Evolutionary conservation across 2,329 filamentous ascomycete species (phyloP).

Genomic region (Bipolaris victoriae): DNA sequence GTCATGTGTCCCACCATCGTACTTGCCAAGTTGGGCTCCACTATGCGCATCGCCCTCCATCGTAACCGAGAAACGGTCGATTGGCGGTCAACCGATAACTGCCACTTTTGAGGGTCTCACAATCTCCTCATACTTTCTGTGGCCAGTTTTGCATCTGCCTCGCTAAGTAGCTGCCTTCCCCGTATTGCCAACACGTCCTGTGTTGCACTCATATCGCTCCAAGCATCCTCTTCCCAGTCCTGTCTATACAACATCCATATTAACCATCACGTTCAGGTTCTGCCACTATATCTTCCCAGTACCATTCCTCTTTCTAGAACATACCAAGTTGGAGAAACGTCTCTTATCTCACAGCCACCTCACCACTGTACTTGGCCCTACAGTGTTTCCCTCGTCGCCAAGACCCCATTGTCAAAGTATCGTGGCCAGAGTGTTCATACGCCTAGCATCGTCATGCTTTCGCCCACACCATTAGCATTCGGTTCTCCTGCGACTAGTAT

Average conservation of each 20-base stretch:
- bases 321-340: no score
- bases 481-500: background rate
- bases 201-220: background rate
- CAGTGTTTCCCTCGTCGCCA: no score
- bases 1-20: conserved; percentile 15
- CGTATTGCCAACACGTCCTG: background rate
- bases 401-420: no score
- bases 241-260: background rate
- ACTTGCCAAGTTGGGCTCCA: conserved; percentile 2
- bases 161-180: background rate
- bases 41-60: background rate
- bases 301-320: no score
- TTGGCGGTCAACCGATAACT: background rate
- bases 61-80: background rate
- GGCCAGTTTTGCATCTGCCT: background rate
- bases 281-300: no score
- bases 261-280: background rate
- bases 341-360: no score
- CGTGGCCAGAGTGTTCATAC: no score
- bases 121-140: background rate
- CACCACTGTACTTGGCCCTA: no score
- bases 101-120: background rate
- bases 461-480: background rate
- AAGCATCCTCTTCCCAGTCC: background rate
- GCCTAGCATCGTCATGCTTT: no score